Percentiles rank a stretch among this genome's conserved stretches.
Conservation (phyloP, 2,329 filamentous ascomycete species). For the Scytalidium lignicola region DNA sequence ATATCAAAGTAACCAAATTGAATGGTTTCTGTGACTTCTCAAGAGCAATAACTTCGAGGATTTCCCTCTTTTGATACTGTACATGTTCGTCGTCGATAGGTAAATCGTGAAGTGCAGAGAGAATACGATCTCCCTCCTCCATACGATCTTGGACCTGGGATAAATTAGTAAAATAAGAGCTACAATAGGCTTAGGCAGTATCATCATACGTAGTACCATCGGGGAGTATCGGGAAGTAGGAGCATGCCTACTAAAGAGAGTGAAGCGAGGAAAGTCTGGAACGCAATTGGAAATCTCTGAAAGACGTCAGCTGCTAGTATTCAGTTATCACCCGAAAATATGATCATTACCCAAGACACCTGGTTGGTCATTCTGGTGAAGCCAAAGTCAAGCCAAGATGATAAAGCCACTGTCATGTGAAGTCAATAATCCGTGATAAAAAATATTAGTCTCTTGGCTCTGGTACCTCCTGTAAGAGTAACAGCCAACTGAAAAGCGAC, state of each 20-base stretch:
- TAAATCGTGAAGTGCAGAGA: constrained; percentile 6
- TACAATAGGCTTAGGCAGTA: background rate
- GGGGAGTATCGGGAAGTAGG: constrained; percentile 25
- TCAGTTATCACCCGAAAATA: background rate
- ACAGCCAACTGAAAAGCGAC: constrained; percentile 20
- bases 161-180: background rate
- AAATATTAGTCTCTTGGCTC: too few relatives aligned
- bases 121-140: constrained; percentile 9
- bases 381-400: constrained; percentile 21
- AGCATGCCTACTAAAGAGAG: constrained; percentile 21
- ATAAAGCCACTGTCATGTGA: background rate
- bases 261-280: constrained; percentile 27
- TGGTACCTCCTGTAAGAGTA: constrained; percentile 20
- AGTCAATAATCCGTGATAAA: too few relatives aligned
- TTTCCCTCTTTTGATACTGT: constrained; percentile 19
- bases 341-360: constrained; percentile 8
- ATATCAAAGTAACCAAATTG: constrained; percentile 22
- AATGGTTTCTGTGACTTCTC: constrained; percentile 20
- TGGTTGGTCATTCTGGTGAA: constrained; percentile 17
- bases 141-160: constrained; percentile 5
- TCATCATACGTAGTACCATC: constrained; percentile 26
- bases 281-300: constrained; percentile 25
- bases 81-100: constrained; percentile 11
- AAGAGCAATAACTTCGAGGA: constrained; percentile 21
- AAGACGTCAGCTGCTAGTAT: background rate